These are phyloP conservation scores for Fusarium sp. DNA, from an alignment of 2,329 filamentous ascomycete genomes.

Conservation along the genomic window DNA sequence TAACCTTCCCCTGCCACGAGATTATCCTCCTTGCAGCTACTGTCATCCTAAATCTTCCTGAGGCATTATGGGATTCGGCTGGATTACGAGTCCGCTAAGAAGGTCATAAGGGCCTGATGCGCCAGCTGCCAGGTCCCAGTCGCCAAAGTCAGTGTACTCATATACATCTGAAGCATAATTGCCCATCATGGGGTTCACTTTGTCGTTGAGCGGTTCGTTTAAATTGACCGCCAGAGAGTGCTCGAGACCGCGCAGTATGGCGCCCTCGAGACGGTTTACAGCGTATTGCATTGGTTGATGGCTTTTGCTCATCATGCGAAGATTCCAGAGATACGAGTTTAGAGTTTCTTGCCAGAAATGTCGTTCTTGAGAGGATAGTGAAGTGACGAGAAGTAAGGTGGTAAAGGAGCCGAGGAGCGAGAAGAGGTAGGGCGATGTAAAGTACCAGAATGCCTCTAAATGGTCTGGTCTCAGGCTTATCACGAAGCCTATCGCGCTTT, in stretches of 20 bases:
- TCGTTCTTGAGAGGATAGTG: conserved; percentile 49
- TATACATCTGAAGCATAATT: conserved; percentile 47
- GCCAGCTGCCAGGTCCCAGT: conserved; percentile 50
- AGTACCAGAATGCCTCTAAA: conserved; percentile 57
- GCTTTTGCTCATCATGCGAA: conserved; percentile 54
- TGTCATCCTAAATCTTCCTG: conserved; percentile 43
- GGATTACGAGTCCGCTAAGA: conserved; percentile 45
- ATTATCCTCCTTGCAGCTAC: neutral
- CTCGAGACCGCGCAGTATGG: conserved; percentile 54
- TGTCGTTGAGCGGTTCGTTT: conserved; percentile 50
- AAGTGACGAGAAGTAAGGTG: conserved; percentile 53
- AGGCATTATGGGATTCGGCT: conserved; percentile 43
- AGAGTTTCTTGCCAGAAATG: conserved; percentile 52
- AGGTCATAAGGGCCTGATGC: conserved; percentile 50
- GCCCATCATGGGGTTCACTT: conserved; percentile 47
- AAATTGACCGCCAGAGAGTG: conserved; percentile 53
- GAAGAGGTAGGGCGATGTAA: conserved; percentile 55
- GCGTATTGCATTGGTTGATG: conserved; percentile 54
- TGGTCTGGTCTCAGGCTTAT: conserved; percentile 53
- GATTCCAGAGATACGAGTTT: conserved; percentile 52
- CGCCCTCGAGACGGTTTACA: conserved; percentile 54
- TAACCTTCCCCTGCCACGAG: conserved; percentile 6
- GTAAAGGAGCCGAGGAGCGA: conserved; percentile 56
- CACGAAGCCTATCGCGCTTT: conserved; percentile 53
- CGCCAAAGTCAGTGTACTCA: conserved; percentile 52